Conservation (phyloP, 208 protist species). For the Naegleria gruberi region DNA sequence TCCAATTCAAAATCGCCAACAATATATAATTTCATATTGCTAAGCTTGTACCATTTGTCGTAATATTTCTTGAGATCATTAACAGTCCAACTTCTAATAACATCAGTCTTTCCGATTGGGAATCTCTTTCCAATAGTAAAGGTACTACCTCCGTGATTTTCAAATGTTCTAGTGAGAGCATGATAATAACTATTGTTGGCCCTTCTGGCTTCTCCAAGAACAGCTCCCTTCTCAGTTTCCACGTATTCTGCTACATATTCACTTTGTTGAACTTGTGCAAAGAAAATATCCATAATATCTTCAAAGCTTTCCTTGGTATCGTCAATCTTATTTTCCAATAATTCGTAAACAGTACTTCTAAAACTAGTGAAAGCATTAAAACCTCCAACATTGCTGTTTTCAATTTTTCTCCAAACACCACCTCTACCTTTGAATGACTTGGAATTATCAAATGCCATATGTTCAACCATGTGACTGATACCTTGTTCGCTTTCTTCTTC, state of each 20-base stretch:
- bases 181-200: not conserved
- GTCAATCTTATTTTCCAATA: not conserved
- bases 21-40: slow-evolving; percentile 11
- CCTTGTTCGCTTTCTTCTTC: slow-evolving; percentile 18
- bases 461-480: slow-evolving; percentile 22
- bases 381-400: not conserved
- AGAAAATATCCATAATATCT: not conserved
- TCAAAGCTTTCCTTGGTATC: not conserved
- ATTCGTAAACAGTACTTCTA: slow-evolving; percentile 15
- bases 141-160: slow-evolving; percentile 19
- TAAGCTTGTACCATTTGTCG: slow-evolving; percentile 1
- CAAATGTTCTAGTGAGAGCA: not conserved
- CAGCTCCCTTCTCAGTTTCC: slow-evolving; percentile 21
- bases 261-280: not conserved
- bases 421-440: slow-evolving; percentile 19
- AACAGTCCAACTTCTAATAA: not conserved
- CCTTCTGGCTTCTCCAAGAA: not conserved
- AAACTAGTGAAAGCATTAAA: slow-evolving; percentile 23
- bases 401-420: slow-evolving; percentile 17
- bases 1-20: slow-evolving; percentile 15
- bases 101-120: not conserved
- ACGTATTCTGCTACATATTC: not conserved
- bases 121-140: not conserved
- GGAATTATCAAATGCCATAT: slow-evolving; percentile 27
- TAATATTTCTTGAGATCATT: slow-evolving; percentile 2